Evolutionary conservation across 768 basidiomycete species (phyloP).

Genomic region (Dioszegia crocea): DNA sequence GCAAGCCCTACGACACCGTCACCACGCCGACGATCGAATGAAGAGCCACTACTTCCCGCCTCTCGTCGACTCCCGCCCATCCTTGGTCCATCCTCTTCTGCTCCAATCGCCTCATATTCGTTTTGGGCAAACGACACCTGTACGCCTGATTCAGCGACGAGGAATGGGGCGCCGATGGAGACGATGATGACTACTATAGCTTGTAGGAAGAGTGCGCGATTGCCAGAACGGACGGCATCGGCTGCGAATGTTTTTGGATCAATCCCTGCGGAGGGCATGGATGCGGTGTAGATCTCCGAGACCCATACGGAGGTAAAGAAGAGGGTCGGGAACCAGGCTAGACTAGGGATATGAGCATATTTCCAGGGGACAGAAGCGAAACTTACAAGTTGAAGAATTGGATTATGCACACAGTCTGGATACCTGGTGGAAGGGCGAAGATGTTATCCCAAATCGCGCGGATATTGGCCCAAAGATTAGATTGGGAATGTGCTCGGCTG

Average conservation of each 20-base stretch:
- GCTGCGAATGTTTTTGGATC: conserved; percentile 51
- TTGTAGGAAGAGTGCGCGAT: conserved; percentile 75
- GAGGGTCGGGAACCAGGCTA: conserved; percentile 88
- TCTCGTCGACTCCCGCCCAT: not conserved
- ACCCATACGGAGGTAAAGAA: conserved; percentile 86
- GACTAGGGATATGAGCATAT: conserved; percentile 54
- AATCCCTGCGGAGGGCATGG: conserved; percentile 47
- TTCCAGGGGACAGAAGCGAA: not conserved
- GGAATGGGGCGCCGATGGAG: conserved; percentile 68
- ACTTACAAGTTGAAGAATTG: conserved; percentile 51
- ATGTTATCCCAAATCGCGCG: conserved; percentile 69
- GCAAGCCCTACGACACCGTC: not conserved
- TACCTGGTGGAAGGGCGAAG: conserved; percentile 64
- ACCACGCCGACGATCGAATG: not conserved
- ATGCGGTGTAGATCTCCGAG: conserved; percentile 72
- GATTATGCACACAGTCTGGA: conserved; percentile 68
- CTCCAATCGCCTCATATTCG: conserved; percentile 12
- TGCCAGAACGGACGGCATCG: conserved; percentile 76
- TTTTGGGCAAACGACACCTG: conserved; percentile 8
- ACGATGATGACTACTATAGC: conserved; percentile 64
- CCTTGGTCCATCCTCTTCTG: not conserved
- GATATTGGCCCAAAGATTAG: conserved; percentile 52
- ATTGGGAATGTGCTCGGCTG: conserved; percentile 36
- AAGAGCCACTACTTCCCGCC: not conserved
- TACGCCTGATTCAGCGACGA: conserved; percentile 50